phyloP scores from a whole-genome alignment of 169 alveolate species.

The Miamiensis avidus region DNA sequence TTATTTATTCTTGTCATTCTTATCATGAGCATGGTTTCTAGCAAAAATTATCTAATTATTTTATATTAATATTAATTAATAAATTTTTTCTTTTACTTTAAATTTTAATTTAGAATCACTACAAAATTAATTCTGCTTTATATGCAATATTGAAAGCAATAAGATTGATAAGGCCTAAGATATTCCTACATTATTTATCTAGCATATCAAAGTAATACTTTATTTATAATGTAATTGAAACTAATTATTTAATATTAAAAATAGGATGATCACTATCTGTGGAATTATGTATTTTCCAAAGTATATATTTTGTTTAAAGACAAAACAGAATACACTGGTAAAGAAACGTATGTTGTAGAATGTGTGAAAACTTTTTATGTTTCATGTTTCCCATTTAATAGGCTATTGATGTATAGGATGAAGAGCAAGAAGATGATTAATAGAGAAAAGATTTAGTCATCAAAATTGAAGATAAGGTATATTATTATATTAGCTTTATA shows the following conservation, averaged over 20 bases:
- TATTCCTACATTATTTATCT: constrained; percentile 10
- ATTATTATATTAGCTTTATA: too few relatives aligned
- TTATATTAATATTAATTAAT: neutral
- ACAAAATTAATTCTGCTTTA: constrained; percentile 26
- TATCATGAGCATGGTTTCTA: constrained; percentile 48
- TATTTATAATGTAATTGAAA: neutral
- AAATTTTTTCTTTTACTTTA: neutral
- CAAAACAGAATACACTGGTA: constrained; percentile 37
- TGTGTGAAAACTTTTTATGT: constrained; percentile 26
- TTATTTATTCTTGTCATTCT: constrained; percentile 35
- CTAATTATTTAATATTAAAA: neutral
- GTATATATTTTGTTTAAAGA: constrained; percentile 35
- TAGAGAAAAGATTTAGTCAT: neutral
- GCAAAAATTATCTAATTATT: neutral
- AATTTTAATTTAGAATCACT: constrained; percentile 14
- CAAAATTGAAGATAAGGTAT: neutral
- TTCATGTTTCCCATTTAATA: constrained; percentile 45
- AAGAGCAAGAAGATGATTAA: constrained; percentile 29
- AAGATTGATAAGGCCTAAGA: constrained; percentile 34
- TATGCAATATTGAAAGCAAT: constrained; percentile 39
- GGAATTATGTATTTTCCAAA: constrained; percentile 45
- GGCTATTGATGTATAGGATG: constrained; percentile 30
- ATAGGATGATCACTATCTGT: constrained; percentile 41
- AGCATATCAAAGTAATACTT: constrained; percentile 23
- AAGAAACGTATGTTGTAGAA: constrained; percentile 43